These are phyloP conservation scores for Anethum foeniculum DNA, from an alignment of 140 eudicot species.

Conservation along the genomic window DNA sequence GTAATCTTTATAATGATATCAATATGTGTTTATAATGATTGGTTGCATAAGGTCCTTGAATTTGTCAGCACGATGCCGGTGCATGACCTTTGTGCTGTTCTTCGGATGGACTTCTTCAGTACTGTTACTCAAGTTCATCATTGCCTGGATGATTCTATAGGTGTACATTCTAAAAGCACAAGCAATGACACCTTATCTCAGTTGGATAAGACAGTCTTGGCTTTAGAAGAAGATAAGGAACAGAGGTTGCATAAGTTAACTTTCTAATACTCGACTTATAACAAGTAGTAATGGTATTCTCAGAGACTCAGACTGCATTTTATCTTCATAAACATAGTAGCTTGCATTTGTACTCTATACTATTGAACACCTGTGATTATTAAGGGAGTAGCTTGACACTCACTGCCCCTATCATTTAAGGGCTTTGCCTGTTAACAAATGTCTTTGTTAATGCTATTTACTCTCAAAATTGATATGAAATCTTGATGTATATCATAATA, in stretches of 20 bases:
- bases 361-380: neutral
- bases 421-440: neutral
- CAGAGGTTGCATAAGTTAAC: conserved; percentile 45
- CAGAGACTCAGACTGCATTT: neutral
- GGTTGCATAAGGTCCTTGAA: conserved; percentile 83
- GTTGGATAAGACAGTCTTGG: conserved; percentile 43
- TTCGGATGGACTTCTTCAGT: conserved; percentile 66
- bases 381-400: neutral
- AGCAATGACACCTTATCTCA: conserved; percentile 46
- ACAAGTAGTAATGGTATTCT: neutral
- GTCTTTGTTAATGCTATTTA: neutral
- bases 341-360: neutral
- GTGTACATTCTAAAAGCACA: conserved; percentile 47
- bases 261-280: neutral
- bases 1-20: too few relatives aligned
- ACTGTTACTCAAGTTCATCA: conserved; percentile 82
- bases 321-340: neutral
- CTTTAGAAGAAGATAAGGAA: conserved; percentile 45
- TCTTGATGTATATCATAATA: neutral
- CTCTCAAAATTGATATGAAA: neutral
- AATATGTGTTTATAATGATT: conserved; percentile 28
- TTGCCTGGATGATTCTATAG: conserved; percentile 53
- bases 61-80: conserved; percentile 75
- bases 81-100: conserved; percentile 81
- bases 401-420: too few relatives aligned